phyloP scores from a whole-genome alignment of 2,329 filamentous ascomycete species.

The Allantophomopsis cytisporea region DNA sequence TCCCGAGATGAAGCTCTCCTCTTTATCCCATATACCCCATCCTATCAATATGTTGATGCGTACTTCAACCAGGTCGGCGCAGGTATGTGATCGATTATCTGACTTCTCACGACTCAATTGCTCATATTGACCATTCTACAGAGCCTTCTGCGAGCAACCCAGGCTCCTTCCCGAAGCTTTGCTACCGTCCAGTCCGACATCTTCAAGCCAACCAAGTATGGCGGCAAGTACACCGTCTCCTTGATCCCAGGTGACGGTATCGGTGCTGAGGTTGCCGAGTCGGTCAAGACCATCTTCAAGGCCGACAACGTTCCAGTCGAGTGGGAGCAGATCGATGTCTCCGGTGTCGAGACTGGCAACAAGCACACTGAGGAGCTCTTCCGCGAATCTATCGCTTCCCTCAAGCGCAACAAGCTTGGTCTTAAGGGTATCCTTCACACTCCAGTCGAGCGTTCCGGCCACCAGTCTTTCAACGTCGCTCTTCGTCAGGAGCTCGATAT shows the following conservation, averaged over 20 bases:
- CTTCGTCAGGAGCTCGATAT: constrained; percentile 99
- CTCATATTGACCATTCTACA: constrained; percentile 17
- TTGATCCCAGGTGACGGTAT: constrained; percentile 98
- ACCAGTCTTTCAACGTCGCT: constrained; percentile 99
- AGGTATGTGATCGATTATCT: constrained; percentile 22
- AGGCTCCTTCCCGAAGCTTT: constrained; percentile 27
- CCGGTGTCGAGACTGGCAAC: constrained; percentile 69
- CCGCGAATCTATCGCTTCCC: constrained; percentile 85
- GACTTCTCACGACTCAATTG: not conserved
- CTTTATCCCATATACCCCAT: constrained; percentile 1
- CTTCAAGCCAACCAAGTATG: constrained; percentile 88
- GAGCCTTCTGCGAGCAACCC: constrained; percentile 18
- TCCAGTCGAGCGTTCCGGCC: constrained; percentile 87
- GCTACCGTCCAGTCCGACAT: constrained; percentile 87
- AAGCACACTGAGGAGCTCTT: constrained; percentile 92
- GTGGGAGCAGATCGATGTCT: constrained; percentile 97
- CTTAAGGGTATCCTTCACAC: constrained; percentile 99
- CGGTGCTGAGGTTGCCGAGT: constrained; percentile 93
- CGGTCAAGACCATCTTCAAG: constrained; percentile 99
- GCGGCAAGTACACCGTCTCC: constrained; percentile 98
- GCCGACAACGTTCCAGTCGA: constrained; percentile 97
- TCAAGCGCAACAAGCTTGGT: constrained; percentile 97
- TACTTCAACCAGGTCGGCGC: constrained; percentile 24
- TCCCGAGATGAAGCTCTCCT: too few relatives aligned
- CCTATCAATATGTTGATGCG: constrained; percentile 16